Evolutionary conservation across 805 yeast genomes (phyloP), one percentile per base, ranked within the genome.

Genomic region (Candida sphagnicola): DNA sequence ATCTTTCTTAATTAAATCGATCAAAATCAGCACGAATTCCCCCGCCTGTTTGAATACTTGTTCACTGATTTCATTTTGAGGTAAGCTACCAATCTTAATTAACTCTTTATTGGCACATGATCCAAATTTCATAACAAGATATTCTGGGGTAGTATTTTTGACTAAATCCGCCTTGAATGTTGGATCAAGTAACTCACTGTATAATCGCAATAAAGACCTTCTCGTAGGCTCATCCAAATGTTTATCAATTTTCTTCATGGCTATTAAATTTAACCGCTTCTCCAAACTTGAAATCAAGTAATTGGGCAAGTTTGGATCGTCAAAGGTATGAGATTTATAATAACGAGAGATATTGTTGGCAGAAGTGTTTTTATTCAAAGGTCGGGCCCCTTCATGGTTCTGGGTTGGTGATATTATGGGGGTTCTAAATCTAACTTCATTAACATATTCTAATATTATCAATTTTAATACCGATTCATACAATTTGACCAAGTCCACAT

Each of bases 351-450:
- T 4, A 13, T 41, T 48, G 8, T 44, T 29, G 6, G 40, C 5
- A 6, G 33, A 31, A 3, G 34, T 18, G 8, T 31, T 21, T 2
- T 39, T 26, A 11, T n/a, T 14, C 5, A 31, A 4, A 12, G 37
- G 34, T 25, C 19, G 17, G 13, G 29, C 14, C n/a, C 5, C 6
- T n/a, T 26, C 29, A 5, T 8, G 8, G 15, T 26, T 26, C 5
- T 5, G 12, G 4, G 28, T 17, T 14, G 5, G 16, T 5, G 28
- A 8, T 33, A 45, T 39, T 8, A 47, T 41, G 5, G 59, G 57
- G 12, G 62, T 66, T 37, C 71, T 58, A 59, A 81, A 82, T 26
- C 87, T 58, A 2, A 85, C 85, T 55, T 81, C 87, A 41, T 72
- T 77, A 38, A 75, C 61, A 49, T 83, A 81, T 34, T 78, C 82